A percentile compares a stretch with the other conserved stretches of the same genome.
Evolutionary conservation across 176 grass and related monocot genomes (phyloP).

Genomic region (Aegilops longissima): DNA sequence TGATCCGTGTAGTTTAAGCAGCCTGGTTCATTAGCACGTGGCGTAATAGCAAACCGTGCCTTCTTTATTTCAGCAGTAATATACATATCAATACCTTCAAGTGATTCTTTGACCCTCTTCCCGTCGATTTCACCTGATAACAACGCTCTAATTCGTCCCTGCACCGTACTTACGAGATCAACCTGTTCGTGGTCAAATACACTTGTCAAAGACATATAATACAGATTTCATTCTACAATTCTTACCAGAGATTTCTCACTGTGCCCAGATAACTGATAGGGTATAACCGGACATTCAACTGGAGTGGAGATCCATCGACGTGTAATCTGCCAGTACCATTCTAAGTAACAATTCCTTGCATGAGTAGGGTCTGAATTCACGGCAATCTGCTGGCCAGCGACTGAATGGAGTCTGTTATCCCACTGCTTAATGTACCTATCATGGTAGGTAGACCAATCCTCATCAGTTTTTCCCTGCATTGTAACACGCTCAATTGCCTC

Average conservation of each 20-base stretch:
- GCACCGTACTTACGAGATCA: slow-evolving; percentile 42
- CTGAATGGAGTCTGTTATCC: slow-evolving; percentile 25
- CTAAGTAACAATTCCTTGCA: slow-evolving; percentile 49
- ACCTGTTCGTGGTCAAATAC: slow-evolving; percentile 37
- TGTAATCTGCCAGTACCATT: slow-evolving; percentile 50
- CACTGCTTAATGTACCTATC: slow-evolving; percentile 47
- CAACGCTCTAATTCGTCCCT: slow-evolving; percentile 38
- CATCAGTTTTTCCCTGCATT: slow-evolving; percentile 48
- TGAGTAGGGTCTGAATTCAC: slow-evolving; percentile 31
- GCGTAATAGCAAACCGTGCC: slow-evolving; percentile 9
- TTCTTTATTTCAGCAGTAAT: slow-evolving; percentile 43
- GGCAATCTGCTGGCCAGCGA: slow-evolving; percentile 7
- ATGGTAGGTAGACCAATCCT: slow-evolving; percentile 54
- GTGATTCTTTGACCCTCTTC: slow-evolving; percentile 29
- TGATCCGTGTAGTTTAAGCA: background rate
- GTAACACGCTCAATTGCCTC: slow-evolving; percentile 46
- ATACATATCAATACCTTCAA: slow-evolving; percentile 38
- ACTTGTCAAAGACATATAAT: background rate
- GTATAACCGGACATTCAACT: slow-evolving; percentile 44
- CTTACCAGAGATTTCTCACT: slow-evolving; percentile 42
- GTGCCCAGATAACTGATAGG: slow-evolving; percentile 18
- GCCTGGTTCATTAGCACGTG: slow-evolving; percentile 6
- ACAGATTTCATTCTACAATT: slow-evolving; percentile 17
- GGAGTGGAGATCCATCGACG: slow-evolving; percentile 50
- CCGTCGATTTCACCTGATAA: slow-evolving; percentile 29